Conservation (phyloP, 2,329 filamentous ascomycete genomes). For the Tolypocladium endophyticum region DNA sequence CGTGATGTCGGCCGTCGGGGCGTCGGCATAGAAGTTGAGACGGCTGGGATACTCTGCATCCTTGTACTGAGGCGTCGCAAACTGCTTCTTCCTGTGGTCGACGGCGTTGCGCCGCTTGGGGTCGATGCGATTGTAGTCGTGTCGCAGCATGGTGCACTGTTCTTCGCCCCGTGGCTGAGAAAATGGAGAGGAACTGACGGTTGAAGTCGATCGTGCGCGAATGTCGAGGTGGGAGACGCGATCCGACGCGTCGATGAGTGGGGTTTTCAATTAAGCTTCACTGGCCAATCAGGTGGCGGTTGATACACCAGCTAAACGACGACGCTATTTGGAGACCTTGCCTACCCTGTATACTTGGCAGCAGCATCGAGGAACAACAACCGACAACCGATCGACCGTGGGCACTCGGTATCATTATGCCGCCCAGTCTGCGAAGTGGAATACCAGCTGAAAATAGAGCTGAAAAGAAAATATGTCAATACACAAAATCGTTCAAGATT, state of each 20-base stretch:
- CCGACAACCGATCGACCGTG: neutral
- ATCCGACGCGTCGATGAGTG: slow-evolving; percentile 17
- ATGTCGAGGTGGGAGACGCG: slow-evolving; percentile 18
- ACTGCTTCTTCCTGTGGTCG: slow-evolving; percentile 79
- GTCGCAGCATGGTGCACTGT: slow-evolving; percentile 33
- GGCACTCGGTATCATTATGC: neutral
- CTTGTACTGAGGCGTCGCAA: slow-evolving; percentile 66
- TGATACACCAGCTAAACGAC: neutral
- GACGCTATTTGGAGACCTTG: neutral
- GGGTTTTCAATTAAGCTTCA: slow-evolving; percentile 13
- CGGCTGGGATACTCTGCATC: slow-evolving; percentile 72
- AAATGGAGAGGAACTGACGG: neutral
- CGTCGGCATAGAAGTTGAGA: slow-evolving; percentile 82
- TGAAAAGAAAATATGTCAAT: neutral
- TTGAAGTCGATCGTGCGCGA: slow-evolving; percentile 4
- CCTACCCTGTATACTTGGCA: neutral
- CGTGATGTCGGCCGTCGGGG: slow-evolving; percentile 88
- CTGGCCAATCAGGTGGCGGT: neutral
- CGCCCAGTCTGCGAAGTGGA: neutral
- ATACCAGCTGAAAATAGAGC: neutral
- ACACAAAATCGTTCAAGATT: neutral
- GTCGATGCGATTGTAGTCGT: slow-evolving; percentile 43
- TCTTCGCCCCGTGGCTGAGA: neutral
- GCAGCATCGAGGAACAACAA: neutral
- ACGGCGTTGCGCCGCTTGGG: slow-evolving; percentile 67